Base-by-base conservation (phyloP, 495 filamentous ascomycete species). In the Penicillium paxilli region DNA sequence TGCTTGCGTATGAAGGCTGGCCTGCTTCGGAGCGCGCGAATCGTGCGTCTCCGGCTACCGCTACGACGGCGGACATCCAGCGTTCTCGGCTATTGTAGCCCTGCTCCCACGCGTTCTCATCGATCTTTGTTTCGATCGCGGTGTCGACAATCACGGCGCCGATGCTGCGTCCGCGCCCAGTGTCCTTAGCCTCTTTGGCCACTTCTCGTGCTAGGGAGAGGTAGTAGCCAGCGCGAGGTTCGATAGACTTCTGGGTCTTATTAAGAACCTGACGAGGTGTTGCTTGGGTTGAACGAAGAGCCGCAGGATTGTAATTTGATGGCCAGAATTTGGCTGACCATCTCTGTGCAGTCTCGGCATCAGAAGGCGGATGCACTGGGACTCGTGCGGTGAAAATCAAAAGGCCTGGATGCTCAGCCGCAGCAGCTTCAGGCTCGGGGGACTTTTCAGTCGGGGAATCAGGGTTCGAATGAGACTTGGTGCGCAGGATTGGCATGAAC, bases 301-400 rank as follows among this genome's bases (percentile, higher is more conserved):
- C 90, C 83, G 64, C 91, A 80, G 26, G 91, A 83, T 92, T 91
- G 75, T 95, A 98, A 7, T 90, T 77, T 5, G 88, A 85, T 0
- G 94, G 95, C 94, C 94, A 91, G 87, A 23, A 81, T 77, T 22
- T 81, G 73, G 25, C 83, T 85, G n/a, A n/a, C 91, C 90, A 96
- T 67, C 77, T 68, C 8, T 83, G 78, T 5, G 94, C 91, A 4
- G 17, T 16, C 12, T 38, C 14, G 16, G 35, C n/a, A 19, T n/a
- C 17, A 3, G 35, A 16, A 9, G 35, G 35, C 17, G 35, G 35
- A 19, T 38, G 17, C 14, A 38, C n/a, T 2, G 35, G 35, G 35
- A 38, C n/a, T 8, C n/a, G 11, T 12, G 16, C 17, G n/a, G 7
- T 12, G 35, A 38, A 38, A 16, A 38, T 2, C 4, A 16, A 5